A percentile compares a stretch with the other conserved stretches of the same genome.
These are phyloP conservation scores for Astragalus membranaceus DNA, from an alignment of 306 rosid genomes.

Conservation along the genomic window DNA sequence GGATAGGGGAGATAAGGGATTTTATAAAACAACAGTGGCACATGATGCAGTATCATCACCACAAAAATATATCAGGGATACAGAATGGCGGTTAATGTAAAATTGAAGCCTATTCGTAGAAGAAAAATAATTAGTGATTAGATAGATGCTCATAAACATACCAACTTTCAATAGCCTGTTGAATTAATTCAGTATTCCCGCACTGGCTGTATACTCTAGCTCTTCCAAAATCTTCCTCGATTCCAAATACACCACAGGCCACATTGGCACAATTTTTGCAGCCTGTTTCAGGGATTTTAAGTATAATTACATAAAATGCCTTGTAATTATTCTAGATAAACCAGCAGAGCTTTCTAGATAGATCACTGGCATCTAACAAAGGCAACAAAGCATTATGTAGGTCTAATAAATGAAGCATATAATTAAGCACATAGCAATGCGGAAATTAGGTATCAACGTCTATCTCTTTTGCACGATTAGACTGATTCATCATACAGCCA, in stretches of 20 bases:
- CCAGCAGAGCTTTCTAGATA: neutral
- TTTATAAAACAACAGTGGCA: neutral
- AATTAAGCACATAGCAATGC: neutral
- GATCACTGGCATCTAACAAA: constrained; percentile 2
- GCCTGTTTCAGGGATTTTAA: constrained; percentile 39
- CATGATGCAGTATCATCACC: too few relatives aligned
- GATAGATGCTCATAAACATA: constrained; percentile 23
- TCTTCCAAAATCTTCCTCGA: constrained; percentile 92
- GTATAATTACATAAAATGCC: neutral
- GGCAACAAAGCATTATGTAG: neutral
- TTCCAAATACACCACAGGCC: constrained; percentile 63
- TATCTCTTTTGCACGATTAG: neutral
- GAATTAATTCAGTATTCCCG: constrained; percentile 47
- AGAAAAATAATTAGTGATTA: neutral
- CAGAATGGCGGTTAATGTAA: neutral
- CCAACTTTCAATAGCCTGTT: constrained; percentile 91
- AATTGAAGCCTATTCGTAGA: neutral
- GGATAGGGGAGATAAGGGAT: neutral
- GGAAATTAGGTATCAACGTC: neutral
- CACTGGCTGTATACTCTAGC: constrained; percentile 75
- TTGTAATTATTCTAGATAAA: constrained; percentile 5
- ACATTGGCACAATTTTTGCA: constrained; percentile 92
- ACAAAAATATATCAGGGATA: neutral
- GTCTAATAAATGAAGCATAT: neutral
- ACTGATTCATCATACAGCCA: neutral